Base-by-base conservation (phyloP, 2,329 filamentous ascomycete species). In the Calonectria naviculata region DNA sequence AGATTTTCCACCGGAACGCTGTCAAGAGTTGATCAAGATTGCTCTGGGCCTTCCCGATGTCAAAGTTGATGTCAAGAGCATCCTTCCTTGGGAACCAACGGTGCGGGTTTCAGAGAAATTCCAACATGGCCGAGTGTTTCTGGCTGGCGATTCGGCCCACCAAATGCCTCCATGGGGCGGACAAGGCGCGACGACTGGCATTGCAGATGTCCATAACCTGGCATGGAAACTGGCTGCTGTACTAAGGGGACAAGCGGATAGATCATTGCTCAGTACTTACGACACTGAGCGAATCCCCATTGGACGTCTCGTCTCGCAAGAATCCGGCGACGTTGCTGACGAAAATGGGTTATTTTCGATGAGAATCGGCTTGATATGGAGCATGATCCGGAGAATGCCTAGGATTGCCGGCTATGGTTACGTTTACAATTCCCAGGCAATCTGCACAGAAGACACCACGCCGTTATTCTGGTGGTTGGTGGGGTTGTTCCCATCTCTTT, bases 121-220 rank as follows among this genome's bases (percentile, higher is more conserved):
- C 15, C 47, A 54, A 13, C 34, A 44, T 8, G 47, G 63, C 19
- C 36, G 63, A 21, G 36, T 65, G 4, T 65, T 65, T 28, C 63
- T 65, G 12, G 47, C 47, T 13, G 63, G 63, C 2, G 63, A 65
- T 12, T 24, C 63, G 17, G 63, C 63, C 10, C 63, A 65, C 26
- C 47, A 56, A 8, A 54, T 65, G 47, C 63, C 63, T n/a, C 63
- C 63, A 12, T 56, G 63, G 47, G 63, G 63, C 12, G 63, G 63
- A 5, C 47, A 65, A 26, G 63, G 63, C 17, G 63, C 63, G 19
- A 65, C 26, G 15, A 65, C 47, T 9, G 63, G 63, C 9, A 65
- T 65, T 31, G 47, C 63, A 19, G 63, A 65, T 44, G 38, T 46
- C 26, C 63, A 65, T 13, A 65, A 65, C 12, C 47, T 65, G 15